Conservation (phyloP, 2,329 filamentous ascomycete genomes). For the Aspergillus pseudoviridinutans region DNA sequence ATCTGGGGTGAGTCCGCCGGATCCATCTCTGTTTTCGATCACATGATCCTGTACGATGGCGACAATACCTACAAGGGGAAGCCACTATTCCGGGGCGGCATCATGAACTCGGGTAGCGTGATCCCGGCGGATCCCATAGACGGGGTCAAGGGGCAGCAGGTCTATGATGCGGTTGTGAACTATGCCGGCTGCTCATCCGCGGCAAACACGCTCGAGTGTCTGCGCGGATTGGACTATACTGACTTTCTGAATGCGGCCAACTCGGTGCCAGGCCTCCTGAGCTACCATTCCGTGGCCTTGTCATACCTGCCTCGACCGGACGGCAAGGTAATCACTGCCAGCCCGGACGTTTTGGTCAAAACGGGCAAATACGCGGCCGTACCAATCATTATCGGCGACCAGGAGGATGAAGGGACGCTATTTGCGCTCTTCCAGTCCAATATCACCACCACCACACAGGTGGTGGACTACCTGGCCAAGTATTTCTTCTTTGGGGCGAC, state of each 20-base stretch:
- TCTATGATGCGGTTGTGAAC: constrained; percentile 47
- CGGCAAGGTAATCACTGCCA: constrained; percentile 57
- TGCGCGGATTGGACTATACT: constrained; percentile 45
- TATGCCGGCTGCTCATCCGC: constrained; percentile 44
- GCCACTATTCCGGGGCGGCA: constrained; percentile 68
- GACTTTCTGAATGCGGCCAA: constrained; percentile 60
- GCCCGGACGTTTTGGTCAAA: constrained; percentile 56
- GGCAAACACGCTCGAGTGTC: constrained; percentile 45
- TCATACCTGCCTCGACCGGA: constrained; percentile 74
- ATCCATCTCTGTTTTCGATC: constrained; percentile 69
- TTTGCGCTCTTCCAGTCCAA: constrained; percentile 68
- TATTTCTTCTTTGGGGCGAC: constrained; percentile 60
- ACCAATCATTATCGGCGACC: constrained; percentile 66
- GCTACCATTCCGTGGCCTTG: constrained; percentile 65
- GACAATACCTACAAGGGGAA: constrained; percentile 71
- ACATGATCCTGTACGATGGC: constrained; percentile 70
- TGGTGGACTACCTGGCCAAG: constrained; percentile 59
- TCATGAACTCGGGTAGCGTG: constrained; percentile 71
- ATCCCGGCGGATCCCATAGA: constrained; percentile 62
- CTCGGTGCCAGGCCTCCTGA: constrained; percentile 64
- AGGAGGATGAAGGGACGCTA: constrained; percentile 76
- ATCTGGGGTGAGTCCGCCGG: constrained; percentile 74
- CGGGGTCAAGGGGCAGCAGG: constrained; percentile 59
- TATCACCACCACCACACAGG: constrained; percentile 56
- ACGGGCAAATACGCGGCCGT: constrained; percentile 56